Evolutionary conservation across 495 filamentous ascomycete species (phyloP).

Genomic region (Aspergillus saccharolyticus): DNA sequence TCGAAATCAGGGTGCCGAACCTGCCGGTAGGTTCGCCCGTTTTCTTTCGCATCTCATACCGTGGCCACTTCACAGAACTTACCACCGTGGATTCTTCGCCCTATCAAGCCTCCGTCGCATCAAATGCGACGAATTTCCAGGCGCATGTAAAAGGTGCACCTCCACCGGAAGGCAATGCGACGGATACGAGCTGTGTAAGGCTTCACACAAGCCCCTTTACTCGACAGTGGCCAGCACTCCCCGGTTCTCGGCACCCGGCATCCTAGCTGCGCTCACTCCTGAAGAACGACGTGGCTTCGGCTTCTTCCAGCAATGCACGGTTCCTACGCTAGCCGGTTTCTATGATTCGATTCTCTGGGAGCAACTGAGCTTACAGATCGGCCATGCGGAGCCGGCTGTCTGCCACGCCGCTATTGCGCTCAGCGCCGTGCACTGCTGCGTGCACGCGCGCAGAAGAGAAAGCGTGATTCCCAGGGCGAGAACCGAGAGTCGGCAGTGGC

Average conservation of each 20-base stretch:
- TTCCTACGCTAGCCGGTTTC: background rate
- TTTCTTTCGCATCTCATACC: background rate
- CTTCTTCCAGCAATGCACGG: background rate
- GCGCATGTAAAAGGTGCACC: conserved; percentile 5
- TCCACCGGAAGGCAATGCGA: conserved; percentile 8
- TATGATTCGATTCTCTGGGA: background rate
- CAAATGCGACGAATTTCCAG: conserved; percentile 11
- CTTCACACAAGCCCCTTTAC: background rate
- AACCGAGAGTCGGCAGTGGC: background rate
- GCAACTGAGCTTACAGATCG: background rate
- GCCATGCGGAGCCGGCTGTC: background rate
- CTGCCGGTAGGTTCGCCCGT: conserved; percentile 4
- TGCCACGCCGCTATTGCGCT: background rate
- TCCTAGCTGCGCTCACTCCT: background rate
- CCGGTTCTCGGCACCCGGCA: background rate
- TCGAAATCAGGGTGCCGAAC: conserved; percentile 10
- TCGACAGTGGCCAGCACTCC: background rate
- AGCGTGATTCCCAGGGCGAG: background rate
- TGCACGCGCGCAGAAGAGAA: background rate
- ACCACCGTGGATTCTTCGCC: no score
- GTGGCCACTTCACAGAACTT: background rate
- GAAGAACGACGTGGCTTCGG: background rate
- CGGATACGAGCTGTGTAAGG: conserved; percentile 2
- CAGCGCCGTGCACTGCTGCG: background rate
- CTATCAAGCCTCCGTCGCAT: conserved; percentile 1